These are phyloP conservation scores for Fusarium domesticum DNA, from an alignment of 2,329 filamentous ascomycete species.

Conservation along the genomic window DNA sequence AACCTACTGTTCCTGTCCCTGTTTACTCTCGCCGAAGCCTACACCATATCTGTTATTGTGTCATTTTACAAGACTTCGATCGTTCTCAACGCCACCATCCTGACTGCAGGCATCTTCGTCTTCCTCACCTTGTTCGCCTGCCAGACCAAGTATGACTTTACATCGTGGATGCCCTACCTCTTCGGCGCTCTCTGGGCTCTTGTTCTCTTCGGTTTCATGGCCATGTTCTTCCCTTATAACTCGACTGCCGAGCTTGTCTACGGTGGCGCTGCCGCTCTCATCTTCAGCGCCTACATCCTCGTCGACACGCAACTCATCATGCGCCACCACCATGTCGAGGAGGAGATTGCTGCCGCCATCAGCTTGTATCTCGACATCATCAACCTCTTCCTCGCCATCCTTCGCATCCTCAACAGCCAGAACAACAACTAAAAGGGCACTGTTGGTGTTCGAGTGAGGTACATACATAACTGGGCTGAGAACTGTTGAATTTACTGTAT, in stretches of 20 bases:
- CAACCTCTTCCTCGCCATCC: constrained; percentile 93
- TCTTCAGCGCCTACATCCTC: constrained; percentile 93
- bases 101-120: constrained; percentile 81
- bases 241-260: constrained; percentile 83
- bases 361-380: constrained; percentile 94
- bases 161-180: constrained; percentile 92
- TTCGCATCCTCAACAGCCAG: constrained; percentile 95
- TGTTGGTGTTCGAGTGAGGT: background rate
- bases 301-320: constrained; percentile 96
- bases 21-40: constrained; percentile 91
- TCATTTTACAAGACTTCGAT: constrained; percentile 82
- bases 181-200: constrained; percentile 88
- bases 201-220: constrained; percentile 90
- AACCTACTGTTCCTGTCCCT: constrained; percentile 89
- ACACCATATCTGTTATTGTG: constrained; percentile 87
- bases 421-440: constrained; percentile 75
- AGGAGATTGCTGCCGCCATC: constrained; percentile 94
- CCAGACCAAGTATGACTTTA: constrained; percentile 98
- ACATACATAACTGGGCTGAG: too few species aligned
- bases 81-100: constrained; percentile 84
- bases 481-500: background rate
- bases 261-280: constrained; percentile 73
- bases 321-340: constrained; percentile 94
- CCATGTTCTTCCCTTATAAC: constrained; percentile 80
- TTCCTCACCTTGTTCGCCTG: constrained; percentile 85